Evolutionary conservation across 2,329 filamentous ascomycete genomes (phyloP).

Genomic region (Beauveria scarabaeidicola): DNA sequence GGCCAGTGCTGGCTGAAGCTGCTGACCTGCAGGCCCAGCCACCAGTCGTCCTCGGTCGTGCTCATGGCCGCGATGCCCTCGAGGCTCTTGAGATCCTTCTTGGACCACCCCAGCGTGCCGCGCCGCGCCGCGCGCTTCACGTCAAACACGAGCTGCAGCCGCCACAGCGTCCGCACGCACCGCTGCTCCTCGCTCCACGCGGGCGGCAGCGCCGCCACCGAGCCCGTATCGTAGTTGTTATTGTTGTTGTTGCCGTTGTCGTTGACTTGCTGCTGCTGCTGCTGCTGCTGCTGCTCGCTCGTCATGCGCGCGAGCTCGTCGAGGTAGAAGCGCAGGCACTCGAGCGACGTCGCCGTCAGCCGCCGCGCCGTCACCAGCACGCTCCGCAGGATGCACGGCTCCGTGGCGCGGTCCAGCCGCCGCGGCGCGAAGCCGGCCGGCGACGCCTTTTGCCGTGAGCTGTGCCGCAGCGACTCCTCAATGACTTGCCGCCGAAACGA

Average conservation of each 20-base stretch:
- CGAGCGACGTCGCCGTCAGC: not conserved
- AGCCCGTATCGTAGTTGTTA: not conserved
- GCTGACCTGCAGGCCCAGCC: conserved; percentile 7
- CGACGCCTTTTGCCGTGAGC: not conserved
- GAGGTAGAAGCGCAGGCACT: not conserved
- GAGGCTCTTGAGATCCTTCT: not conserved
- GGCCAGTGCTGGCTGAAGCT: conserved; percentile 11
- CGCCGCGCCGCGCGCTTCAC: conserved; percentile 1
- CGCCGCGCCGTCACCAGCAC: conserved; percentile 3
- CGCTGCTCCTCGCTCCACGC: conserved; percentile 7
- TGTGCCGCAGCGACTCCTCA: conserved; percentile 3
- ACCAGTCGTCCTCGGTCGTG: conserved; percentile 7
- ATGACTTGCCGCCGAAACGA: conserved; percentile 3
- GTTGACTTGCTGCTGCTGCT: no score
- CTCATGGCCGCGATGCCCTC: not conserved
- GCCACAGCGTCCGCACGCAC: conserved; percentile 1
- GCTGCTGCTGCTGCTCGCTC: not conserved
- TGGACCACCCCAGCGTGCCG: conserved; percentile 1
- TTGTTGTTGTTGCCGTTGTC: not conserved
- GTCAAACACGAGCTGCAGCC: conserved; percentile 3
- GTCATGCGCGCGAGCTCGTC: not conserved
- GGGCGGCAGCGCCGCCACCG: not conserved
- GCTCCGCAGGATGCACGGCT: not conserved
- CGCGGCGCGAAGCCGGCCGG: not conserved
- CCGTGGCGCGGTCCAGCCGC: not conserved